Percentiles rank a stretch among this genome's conserved stretches.
These are phyloP conservation scores for Malus fusca DNA, from an alignment of 306 rosid species.

Conservation along the genomic window DNA sequence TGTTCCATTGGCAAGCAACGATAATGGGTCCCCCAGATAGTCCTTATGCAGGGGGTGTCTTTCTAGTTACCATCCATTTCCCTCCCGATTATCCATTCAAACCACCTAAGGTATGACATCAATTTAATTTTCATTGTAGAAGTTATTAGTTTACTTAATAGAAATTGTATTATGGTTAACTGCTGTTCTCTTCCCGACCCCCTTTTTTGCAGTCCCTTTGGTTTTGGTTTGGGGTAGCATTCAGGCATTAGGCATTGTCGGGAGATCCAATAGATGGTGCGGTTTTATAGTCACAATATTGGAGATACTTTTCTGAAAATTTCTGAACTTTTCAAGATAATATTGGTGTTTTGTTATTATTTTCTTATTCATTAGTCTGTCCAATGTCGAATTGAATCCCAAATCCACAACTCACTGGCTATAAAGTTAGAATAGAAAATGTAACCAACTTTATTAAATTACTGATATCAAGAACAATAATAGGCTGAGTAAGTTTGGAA, in stretches of 20 bases:
- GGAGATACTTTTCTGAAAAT: neutral
- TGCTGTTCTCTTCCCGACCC: neutral
- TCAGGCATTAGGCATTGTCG: neutral
- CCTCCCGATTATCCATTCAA: slow-evolving; percentile 90
- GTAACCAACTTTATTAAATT: neutral
- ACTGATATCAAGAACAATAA: neutral
- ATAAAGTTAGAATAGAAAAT: neutral
- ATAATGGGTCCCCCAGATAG: slow-evolving; percentile 86
- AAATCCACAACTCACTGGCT: neutral
- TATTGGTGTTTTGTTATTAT: neutral
- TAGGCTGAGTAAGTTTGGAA: neutral
- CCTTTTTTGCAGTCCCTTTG: neutral
- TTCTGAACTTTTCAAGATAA: neutral
- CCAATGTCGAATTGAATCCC: neutral
- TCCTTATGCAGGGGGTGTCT: slow-evolving; percentile 80
- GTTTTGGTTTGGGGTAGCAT: neutral
- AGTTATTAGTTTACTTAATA: neutral
- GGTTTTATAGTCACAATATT: neutral
- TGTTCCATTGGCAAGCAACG: slow-evolving; percentile 93
- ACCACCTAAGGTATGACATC: slow-evolving; percentile 58
- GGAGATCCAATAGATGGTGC: neutral
- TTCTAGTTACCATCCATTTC: slow-evolving; percentile 75
- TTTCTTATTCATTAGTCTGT: neutral
- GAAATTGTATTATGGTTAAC: neutral
- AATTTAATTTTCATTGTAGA: neutral